Evolutionary conservation across 2,329 filamentous ascomycete species (phyloP), one percentile per base, ranked within the genome.

Genomic region (Fusarium solani-melongenae): DNA sequence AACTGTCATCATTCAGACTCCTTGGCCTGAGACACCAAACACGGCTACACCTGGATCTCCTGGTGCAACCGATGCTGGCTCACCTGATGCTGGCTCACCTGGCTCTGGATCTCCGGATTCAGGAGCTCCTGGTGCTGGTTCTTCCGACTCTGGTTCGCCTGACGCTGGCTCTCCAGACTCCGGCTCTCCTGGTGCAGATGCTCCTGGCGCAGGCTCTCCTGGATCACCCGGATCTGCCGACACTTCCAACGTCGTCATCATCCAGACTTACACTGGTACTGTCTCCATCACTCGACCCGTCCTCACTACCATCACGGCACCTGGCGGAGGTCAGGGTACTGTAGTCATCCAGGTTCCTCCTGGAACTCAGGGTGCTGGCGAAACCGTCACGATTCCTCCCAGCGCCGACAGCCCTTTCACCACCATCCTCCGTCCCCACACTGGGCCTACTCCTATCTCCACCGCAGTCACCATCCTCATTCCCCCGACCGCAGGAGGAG

Each of bases 241-340:
- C 14, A 62, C 67, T 1, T 72, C 67, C 7, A 66, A 73, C 14
- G 61, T 72, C 27, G 27, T 73, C 36, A 51, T 73, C 15, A 63
- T 73, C 20, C 68, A 74, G 46, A 74, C 71, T 8, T 74, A 69
- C 20, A 73, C 71, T 15, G 71, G 71, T 34, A 73, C 71, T 10
- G 39, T 68, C 36, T 41, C 53, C 44, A 72, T 73, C 8, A 72
- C 71, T 17, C 51, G 68, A 12, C 68, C 71, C 2, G 38, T 36
- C 27, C 51, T 73, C 17, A 44, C 67, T 12, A 73, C 71, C 5
- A 66, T 73, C 20, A 31, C 24, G 36, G 71, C 64, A 5, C 34
- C 61, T 15, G 71, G 64, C 41, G 71, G 57, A 0, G 27, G 49
- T 22, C 71, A 59, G 8, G 71, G 64, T 9, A 73, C 71, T 12